Base-by-base conservation (phyloP, 192 early-diverging fungal genomes). In the Rhizophagus sp. region DNA sequence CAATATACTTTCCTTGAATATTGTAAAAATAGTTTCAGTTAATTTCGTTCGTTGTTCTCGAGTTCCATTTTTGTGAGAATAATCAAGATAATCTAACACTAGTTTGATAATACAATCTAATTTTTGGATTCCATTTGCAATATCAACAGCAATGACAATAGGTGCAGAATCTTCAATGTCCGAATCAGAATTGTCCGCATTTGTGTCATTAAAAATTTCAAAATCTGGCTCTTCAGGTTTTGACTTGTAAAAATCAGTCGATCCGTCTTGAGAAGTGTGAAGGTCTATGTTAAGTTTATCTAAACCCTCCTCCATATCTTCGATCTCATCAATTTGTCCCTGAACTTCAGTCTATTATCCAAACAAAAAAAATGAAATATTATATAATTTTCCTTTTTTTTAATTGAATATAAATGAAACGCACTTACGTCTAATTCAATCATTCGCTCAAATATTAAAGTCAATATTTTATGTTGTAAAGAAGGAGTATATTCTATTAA, bases 381-480 rank as follows among this genome's bases (percentile, higher is more conserved):
- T 41, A 7, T 17, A 66, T 39, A 15, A 67, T 25, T 30, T 27
- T 47, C 33, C 17, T 15, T 41, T 49, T 19, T 77, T 39, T 39
- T 22, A 39, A 62, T 4, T 30, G 24, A 47, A 66, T 72, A 71
- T 76, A 41, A 78, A 33, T 24, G 2, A 25, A 57, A 50, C 10
- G 22, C 41, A 75, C 87, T 82, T 88, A 94, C 97, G 82, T 99
- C 97, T 62, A 99, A 91, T 74, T 96, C 92, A 9, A 97, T 89
- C 8, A 95, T 87, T n/a, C 91, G 87, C 61, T 98, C 96, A 30
- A 99, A 83, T 2, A 94, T 86, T 24, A 98, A 84, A 25, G 86
- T 83, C 30, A 97, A 85, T 25, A 97, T 82, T 71, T 94, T 90
- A 63, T 88, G 84, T 39, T 92, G 85, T 30, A 98, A 82, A 1